Evolutionary conservation across 176 grass and related monocot species (phyloP), one percentile per base, ranked within the genome.

Genomic region (Coix lacrymajobi): DNA sequence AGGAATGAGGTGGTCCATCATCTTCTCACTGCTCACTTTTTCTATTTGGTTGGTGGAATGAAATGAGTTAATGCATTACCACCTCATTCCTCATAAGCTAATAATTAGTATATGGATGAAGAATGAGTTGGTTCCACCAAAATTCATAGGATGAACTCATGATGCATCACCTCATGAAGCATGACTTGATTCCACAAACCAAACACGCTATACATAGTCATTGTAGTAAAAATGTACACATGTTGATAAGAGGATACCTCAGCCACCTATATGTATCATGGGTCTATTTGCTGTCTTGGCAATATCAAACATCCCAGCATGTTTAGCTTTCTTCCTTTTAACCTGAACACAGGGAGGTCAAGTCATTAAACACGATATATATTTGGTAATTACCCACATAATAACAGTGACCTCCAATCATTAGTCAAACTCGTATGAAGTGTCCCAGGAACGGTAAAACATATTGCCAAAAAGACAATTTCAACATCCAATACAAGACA

Each of bases 201-300:
- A n/a, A n/a, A n/a, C n/a, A n/a, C n/a, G n/a, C n/a, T n/a, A n/a
- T 64, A 26, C 14, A 77, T 49, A 54, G 0, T 83, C 20, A 43
- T 73, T 39, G 22, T 57, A 56, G 64, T 39, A 63, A 62, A 37
- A 71, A 7, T 26, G 19, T 41, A 78, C 20, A 43, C 38, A 67
- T 48, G 5, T 29, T 48, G 26, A 72, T 26, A 11, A 71, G 15
- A 89, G 45, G 25, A 64, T 85, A 85, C 83, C 87, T 95, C 71
- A 95, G 79, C 95, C 95, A 79, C 95, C 95, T 66, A 98, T 98
- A 77, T 98, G 92, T 81, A 95, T 91, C 92, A 98, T 98, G 67
- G 95, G 92, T 80, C 95, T 92, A 81, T 94, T 92, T 83, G 83
- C 65, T 73, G 90, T 94, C 73, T 92, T 94, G 11, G 91, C 94